These are phyloP conservation scores for Aspergillus glaucus DNA, from an alignment of 2,329 filamentous ascomycete species.

Conservation along the genomic window DNA sequence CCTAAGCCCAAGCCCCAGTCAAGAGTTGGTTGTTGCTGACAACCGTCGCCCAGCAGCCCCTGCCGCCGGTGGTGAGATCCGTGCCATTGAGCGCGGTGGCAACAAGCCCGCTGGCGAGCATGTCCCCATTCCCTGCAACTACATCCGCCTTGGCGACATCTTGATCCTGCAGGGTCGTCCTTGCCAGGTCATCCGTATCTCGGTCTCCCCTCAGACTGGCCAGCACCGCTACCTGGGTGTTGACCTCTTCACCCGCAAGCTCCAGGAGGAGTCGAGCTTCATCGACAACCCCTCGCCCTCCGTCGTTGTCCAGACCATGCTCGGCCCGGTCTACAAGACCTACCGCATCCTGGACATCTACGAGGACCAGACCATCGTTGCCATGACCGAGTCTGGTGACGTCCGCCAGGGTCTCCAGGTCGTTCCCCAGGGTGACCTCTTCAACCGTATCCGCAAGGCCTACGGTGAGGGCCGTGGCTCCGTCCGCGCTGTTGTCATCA, in stretches of 20 bases:
- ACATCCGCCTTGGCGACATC: constrained; percentile 98
- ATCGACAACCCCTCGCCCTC: constrained; percentile 94
- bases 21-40: constrained; percentile 37
- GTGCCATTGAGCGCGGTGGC: constrained; percentile 45
- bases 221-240: constrained; percentile 99
- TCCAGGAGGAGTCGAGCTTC: constrained; percentile 97
- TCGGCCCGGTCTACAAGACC: constrained; percentile 99
- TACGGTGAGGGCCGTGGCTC: constrained; percentile 90
- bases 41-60: constrained; percentile 41
- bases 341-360: constrained; percentile 98
- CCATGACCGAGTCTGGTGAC: constrained; percentile 98
- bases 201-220: constrained; percentile 91
- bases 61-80: constrained; percentile 40
- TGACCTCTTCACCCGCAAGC: constrained; percentile 99
- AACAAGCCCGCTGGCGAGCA: constrained; percentile 59
- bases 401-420: constrained; percentile 94
- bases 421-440: constrained; percentile 90
- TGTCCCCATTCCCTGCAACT: constrained; percentile 97
- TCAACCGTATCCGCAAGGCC: constrained; percentile 69
- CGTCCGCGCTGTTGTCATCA: constrained; percentile 92
- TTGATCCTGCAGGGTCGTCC: constrained; percentile 97
- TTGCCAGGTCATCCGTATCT: constrained; percentile 99
- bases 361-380: constrained; percentile 72
- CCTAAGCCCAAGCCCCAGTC: constrained; percentile 11
- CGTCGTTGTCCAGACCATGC: constrained; percentile 98